Percentiles rank a stretch among this genome's conserved stretches.
These are phyloP conservation scores for Trichosporon ovoides DNA, from an alignment of 1,284 basidiomycete species.

Conservation along the genomic window DNA sequence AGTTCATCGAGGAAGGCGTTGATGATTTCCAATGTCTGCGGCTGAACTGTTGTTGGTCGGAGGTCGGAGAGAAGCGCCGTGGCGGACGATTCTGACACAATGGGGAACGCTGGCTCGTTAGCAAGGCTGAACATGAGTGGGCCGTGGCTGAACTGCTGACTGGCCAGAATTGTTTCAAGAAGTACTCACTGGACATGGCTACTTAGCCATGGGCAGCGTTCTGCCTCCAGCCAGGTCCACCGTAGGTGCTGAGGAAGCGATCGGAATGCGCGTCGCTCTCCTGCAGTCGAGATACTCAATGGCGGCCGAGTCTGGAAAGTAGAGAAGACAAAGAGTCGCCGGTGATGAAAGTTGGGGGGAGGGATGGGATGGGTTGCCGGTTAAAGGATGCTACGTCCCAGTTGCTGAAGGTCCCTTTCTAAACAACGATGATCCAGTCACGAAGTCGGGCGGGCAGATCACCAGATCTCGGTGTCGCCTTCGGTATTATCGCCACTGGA, in stretches of 20 bases:
- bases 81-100: conserved; percentile 68
- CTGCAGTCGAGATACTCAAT: neutral
- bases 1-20: conserved; percentile 86
- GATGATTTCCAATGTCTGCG: conserved; percentile 68
- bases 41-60: conserved; percentile 74
- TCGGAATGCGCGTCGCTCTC: neutral
- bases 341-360: neutral
- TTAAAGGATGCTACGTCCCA: neutral
- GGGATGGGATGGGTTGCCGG: neutral
- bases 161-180: neutral
- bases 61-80: conserved; percentile 85
- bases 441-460: neutral
- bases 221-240: conserved; percentile 4
- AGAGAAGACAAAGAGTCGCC: neutral
- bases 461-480: neutral
- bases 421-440: neutral
- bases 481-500: neutral
- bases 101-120: conserved; percentile 8
- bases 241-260: neutral
- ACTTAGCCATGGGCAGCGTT: neutral
- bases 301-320: too few species aligned
- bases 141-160: neutral
- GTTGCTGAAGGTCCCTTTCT: neutral
- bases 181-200: conserved; percentile 1
- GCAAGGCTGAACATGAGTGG: neutral